Base-by-base conservation (phyloP, 1,284 basidiomycete genomes). In the Rhodotorula sp. region DNA sequence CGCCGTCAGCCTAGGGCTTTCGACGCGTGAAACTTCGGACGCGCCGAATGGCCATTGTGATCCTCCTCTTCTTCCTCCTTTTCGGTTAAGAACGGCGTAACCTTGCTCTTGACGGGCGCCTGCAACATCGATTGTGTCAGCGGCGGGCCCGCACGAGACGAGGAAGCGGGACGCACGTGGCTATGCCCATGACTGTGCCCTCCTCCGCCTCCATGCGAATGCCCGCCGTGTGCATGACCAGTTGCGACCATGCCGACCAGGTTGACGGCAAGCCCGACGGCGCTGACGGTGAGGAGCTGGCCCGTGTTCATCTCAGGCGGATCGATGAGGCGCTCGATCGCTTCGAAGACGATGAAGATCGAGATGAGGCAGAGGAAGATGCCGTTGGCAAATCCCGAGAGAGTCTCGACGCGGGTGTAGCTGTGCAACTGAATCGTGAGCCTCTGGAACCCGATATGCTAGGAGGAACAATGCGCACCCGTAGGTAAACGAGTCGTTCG, bases 241-340 rank as follows among this genome's bases (percentile, higher is more conserved):
- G 97, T 99, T 1, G 97, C 97, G 82, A 95, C 94, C 95, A 99
- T 97, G 46, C 97, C 97, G 78, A 98, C 98, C 45, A 99, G 82
- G 81, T 99, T 99, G 68, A 99, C 95, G 1, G 85, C 91, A 16
- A 99, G 83, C 3, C 97, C 97, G 50, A 97, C 83, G 3, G 88
- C 87, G 77, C 92, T 95, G 60, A 99, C 91, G 2, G 97, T 85
- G 46, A 99, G 82, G 4, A 99, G 85, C 80, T 98, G 96, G 72
- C 87, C 91, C 12, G 94, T 98, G 79, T 95, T 95, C 94, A 99
- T 99, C 78, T 96, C 93, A 1, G 97, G 97, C 44, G 97, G 97
- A 78, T 98, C 90, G 76, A 98, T 82, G 90, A 99, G 87, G 76
- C 97, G 86, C 82, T 99, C 93, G 57, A 99, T 88, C 4, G 94